Evolutionary conservation across 2,329 filamentous ascomycete genomes (phyloP), one percentile per base, ranked within the genome.

Genomic region (Sarocladiaceae sp.): DNA sequence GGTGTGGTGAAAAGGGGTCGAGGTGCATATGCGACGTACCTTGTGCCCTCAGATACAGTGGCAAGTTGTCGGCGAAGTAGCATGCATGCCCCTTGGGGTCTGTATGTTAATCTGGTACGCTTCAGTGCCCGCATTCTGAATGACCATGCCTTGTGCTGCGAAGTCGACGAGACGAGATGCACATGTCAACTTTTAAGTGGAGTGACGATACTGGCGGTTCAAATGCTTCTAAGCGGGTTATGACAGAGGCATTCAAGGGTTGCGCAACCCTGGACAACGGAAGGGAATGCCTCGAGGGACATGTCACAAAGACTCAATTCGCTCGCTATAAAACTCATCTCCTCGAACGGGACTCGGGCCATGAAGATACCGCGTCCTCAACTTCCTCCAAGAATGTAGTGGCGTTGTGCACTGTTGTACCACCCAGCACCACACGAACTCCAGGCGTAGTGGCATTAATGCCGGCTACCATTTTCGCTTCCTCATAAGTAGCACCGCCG

Each of bases 391-490:
- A 69, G 66, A 97, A 99, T 0, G 85, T 89, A 11, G 80, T 79
- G 57, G 90, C 91, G 63, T 97, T 99, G 62, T 96, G 89, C 58
- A 99, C 79, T 6, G 82, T 84, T 0, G 94, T 97, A 3, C 91
- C 92, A 10, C 91, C 92, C 5, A 99, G 73, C 11, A 97, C 91
- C 3, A 99, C 86, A 52, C 94, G 82, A 10, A 97, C 80, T 0
- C 94, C 94, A 0, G 92, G 92, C 11, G 88, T 88, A 53, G 87
- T 90, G 17, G 91, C 91, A 71, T 99, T 99, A 54, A 99, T 85
- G 59, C 92, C 85, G n/a, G 94, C 90, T 35, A 97, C 84, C 78
- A 90, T 91, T 73, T 96, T 97, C 5, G 94, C 92, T 69, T 99
- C 94, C 68, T 99, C 94, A 63, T 97, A 99, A 0, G 94, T 99